Percentiles rank a stretch among this genome's conserved stretches.
Conservation (phyloP, 192 early-diverging fungal genomes). For the Bifiguratus adelaidae region DNA sequence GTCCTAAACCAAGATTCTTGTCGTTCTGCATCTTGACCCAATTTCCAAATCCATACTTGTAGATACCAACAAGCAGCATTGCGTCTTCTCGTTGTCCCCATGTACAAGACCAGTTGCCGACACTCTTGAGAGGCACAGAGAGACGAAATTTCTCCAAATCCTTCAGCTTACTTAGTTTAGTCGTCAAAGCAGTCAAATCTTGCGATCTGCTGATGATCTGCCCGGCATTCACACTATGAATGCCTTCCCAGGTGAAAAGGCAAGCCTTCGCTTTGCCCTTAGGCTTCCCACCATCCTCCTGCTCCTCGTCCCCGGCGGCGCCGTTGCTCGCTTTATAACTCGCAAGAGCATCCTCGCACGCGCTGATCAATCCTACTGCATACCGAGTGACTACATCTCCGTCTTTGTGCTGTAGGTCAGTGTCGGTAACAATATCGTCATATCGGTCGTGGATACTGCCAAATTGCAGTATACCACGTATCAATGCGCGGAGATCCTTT, state of each 20-base stretch:
- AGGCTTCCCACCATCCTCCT: slow-evolving; percentile 19
- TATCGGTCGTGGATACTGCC: slow-evolving; percentile 73
- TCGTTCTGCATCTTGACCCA: slow-evolving; percentile 86
- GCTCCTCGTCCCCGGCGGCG: slow-evolving; percentile 17
- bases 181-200: slow-evolving; percentile 59
- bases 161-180: slow-evolving; percentile 37
- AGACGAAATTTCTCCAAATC: slow-evolving; percentile 72
- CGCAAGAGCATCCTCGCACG: slow-evolving; percentile 30
- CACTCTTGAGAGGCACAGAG: slow-evolving; percentile 65
- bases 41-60: slow-evolving; percentile 86
- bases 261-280: slow-evolving; percentile 54
- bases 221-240: slow-evolving; percentile 79
- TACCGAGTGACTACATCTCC: slow-evolving; percentile 23
- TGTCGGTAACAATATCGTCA: slow-evolving; percentile 72
- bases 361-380: slow-evolving; percentile 28
- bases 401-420: slow-evolving; percentile 62
- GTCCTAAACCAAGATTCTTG: slow-evolving; percentile 56
- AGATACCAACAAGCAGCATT: slow-evolving; percentile 92
- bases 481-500: slow-evolving; percentile 78
- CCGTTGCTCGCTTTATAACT: neutral
- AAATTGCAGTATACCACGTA: slow-evolving; percentile 70
- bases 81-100: slow-evolving; percentile 94
- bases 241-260: slow-evolving; percentile 63
- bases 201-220: slow-evolving; percentile 61
- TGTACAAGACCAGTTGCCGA: slow-evolving; percentile 69